Percentiles rank a stretch among this genome's conserved stretches.
phyloP scores from a whole-genome alignment of 345 rosid genomes.

The Luvunga scandens region DNA sequence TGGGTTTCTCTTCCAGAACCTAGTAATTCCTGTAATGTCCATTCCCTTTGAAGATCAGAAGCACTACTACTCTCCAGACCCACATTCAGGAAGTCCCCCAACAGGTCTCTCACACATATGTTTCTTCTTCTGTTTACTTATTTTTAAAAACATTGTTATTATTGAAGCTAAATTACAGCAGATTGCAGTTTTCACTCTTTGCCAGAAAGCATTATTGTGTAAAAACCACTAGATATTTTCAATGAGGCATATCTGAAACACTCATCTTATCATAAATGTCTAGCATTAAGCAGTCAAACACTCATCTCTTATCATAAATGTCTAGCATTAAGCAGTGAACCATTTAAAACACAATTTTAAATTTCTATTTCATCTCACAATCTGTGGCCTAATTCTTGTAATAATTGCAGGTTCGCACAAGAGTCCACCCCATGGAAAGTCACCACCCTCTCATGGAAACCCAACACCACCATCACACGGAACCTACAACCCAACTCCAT shows the following conservation, averaged over 20 bases:
- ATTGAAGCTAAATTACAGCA: neutral
- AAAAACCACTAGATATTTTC: neutral
- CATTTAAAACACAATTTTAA: neutral
- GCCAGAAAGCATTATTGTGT: neutral
- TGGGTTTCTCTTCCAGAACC: slow-evolving; percentile 45
- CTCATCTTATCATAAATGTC: neutral
- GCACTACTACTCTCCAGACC: slow-evolving; percentile 60
- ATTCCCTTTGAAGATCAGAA: slow-evolving; percentile 53
- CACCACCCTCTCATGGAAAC: slow-evolving; percentile 20
- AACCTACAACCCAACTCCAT: slow-evolving; percentile 36
- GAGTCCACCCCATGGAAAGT: neutral
- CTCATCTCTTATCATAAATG: neutral
- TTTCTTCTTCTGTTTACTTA: neutral
- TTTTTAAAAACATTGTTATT: neutral
- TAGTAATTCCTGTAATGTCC: slow-evolving; percentile 40
- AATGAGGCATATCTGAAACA: neutral
- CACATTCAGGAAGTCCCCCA: slow-evolving; percentile 54
- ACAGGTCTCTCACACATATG: slow-evolving; percentile 17
- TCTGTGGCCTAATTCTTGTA: neutral
- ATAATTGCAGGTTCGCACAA: slow-evolving; percentile 42
- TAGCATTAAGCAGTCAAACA: neutral
- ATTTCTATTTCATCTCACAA: neutral
- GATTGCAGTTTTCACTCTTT: neutral
- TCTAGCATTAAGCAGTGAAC: neutral
- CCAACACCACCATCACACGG: slow-evolving; percentile 48